Base-by-base conservation (phyloP, 345 rosid species). In the Hibiscus syriacus region DNA sequence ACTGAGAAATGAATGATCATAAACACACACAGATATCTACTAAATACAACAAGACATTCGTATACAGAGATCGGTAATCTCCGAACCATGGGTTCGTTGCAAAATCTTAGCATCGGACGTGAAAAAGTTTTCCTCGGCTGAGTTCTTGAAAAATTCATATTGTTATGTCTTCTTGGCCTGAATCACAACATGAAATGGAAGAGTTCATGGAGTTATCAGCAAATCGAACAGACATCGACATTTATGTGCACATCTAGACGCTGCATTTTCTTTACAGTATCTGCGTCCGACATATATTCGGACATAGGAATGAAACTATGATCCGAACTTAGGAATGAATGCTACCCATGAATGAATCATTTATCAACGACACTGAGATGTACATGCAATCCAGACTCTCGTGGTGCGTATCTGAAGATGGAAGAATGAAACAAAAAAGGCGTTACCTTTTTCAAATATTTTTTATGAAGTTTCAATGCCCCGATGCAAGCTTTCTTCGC, bases 381-480 rank as follows among this genome's bases (percentile, higher is more conserved):
- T 0, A 14, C 11, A 3, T 39, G 16, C 45, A 39, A 9, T 43
- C 48, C 10, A 39, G 14, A 39, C 14, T 43, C 48, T 13, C 48
- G 12, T 5, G 6, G 13, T 13, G 13, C 13, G n/a, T 14, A 43
- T 54, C n/a, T n/a, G 16, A 20, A 23, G n/a, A 50, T 43, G 48
- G 48, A n/a, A 4, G 12, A 43, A 12, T 3, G 17, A 43, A 43
- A 43, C 17, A 14, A 43, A 12, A n/a, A 43, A 13, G n/a, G n/a
- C n/a, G 13, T 12, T 43, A 89, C 98, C 92, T 87, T 91, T 67
- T 82, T 91, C 26, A 94, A 78, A 69, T 94, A 94, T 67, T 94
- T 94, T 81, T 91, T 94, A 77, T 94, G 99, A 67, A 94, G 97
- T 81, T 94, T 94, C 93, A 94, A 81, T 26, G 99, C 99, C 26